phyloP scores from a whole-genome alignment of 768 basidiomycete species.

The Auricularia heimuer region DNA sequence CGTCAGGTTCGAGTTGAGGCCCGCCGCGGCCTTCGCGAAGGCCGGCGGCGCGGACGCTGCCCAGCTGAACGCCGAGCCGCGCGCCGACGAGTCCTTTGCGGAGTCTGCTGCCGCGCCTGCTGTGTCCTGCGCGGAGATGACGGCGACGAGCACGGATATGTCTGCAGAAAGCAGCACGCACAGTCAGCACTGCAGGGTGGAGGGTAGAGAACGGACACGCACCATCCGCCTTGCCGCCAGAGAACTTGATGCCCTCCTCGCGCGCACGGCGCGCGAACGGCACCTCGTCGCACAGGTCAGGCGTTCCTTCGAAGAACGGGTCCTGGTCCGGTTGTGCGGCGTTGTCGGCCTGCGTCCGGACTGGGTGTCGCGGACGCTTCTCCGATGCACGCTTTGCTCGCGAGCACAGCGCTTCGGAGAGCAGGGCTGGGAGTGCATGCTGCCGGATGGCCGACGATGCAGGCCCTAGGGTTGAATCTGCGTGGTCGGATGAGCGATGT shows the following conservation, averaged over 20 bases:
- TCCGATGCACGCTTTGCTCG: slow-evolving; percentile 45
- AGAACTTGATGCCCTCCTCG: slow-evolving; percentile 60
- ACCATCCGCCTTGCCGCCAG: slow-evolving; percentile 85
- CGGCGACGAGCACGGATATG: slow-evolving; percentile 58
- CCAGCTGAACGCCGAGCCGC: neutral
- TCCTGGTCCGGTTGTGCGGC: neutral
- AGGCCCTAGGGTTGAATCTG: neutral
- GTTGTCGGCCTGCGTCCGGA: neutral
- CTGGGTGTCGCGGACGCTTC: neutral
- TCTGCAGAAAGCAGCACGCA: slow-evolving; percentile 24
- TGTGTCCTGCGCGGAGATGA: slow-evolving; percentile 24
- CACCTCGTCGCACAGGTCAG: slow-evolving; percentile 37
- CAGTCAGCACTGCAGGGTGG: slow-evolving; percentile 7
- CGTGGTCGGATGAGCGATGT: slow-evolving; percentile 1
- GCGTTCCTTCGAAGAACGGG: neutral
- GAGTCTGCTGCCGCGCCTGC: neutral
- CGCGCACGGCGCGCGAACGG: slow-evolving; percentile 80
- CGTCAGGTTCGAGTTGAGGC: neutral
- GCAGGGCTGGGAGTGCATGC: slow-evolving; percentile 7
- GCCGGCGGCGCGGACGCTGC: neutral
- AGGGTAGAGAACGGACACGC: slow-evolving; percentile 26
- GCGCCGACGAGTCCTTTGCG: neutral
- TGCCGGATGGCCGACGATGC: neutral
- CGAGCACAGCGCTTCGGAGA: slow-evolving; percentile 73
- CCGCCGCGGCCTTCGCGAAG: neutral